Conservation (phyloP, 2,329 filamentous ascomycete species). For the Biscogniauxia marginata region DNA sequence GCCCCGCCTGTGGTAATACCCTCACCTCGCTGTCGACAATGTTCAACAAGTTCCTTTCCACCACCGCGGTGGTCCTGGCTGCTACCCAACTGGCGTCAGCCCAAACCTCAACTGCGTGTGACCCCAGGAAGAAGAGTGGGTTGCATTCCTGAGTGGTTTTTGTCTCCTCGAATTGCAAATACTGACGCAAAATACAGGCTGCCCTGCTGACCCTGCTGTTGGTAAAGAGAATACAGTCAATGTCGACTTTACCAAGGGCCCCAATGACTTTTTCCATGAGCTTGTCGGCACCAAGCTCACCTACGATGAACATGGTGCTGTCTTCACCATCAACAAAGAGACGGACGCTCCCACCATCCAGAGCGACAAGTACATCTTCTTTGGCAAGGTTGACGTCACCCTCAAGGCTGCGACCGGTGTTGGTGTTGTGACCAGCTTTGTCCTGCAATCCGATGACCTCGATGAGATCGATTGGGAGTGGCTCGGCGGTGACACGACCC, state of each 20-base stretch:
- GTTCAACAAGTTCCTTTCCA: conserved; percentile 46
- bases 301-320: conserved; percentile 50
- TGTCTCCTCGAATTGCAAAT: background rate
- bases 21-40: conserved; percentile 32
- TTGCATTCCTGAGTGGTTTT: conserved; percentile 4
- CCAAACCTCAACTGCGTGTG: conserved; percentile 57
- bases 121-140: conserved; percentile 53
- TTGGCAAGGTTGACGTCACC: conserved; percentile 78
- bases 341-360: conserved; percentile 70
- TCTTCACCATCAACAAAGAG: conserved; percentile 66
- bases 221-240: conserved; percentile 49
- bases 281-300: conserved; percentile 47
- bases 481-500: conserved; percentile 70
- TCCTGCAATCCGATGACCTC: conserved; percentile 85
- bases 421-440: conserved; percentile 86
- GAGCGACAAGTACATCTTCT: conserved; percentile 91
- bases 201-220: conserved; percentile 74
- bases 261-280: conserved; percentile 54
- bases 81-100: conserved; percentile 49
- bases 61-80: conserved; percentile 48
- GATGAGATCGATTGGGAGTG: conserved; percentile 98
- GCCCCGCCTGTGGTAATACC: background rate
- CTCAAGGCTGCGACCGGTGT: conserved; percentile 76
- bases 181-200: conserved; percentile 45
- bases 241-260: conserved; percentile 77